Evolutionary conservation across 1,284 basidiomycete genomes (phyloP), one percentile per base, ranked within the genome.

Genomic region (Schizophyllum commune): DNA sequence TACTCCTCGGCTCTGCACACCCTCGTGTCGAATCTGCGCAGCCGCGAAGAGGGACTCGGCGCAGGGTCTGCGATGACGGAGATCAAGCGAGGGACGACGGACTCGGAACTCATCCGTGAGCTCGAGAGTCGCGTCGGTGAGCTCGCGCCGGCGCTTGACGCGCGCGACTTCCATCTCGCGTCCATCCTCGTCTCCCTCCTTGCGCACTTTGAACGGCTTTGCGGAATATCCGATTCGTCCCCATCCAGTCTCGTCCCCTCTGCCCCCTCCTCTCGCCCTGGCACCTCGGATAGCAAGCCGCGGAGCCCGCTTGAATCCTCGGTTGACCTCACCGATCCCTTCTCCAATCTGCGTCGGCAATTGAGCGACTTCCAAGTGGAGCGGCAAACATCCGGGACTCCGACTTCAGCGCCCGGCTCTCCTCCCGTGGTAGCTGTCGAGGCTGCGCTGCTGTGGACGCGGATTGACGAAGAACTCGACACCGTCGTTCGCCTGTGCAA

Each of bases 381-480:
- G 63, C 77, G 82, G 1, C 72, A 79, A 56, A n/a, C 52, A n/a
- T 54, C 52, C n/a, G 52, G n/a, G 6, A 19, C 52, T 8, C n/a
- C 52, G 7, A 71, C 76, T 19, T 72, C 74, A 3, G 75, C 75
- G 57, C 70, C 71, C 34, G 74, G 68, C 55, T 69, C 71, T 2
- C 74, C 83, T 5, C 83, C 86, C 1, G 76, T 81, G 1, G 72
- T 82, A n/a, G 79, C 74, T 1, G 83, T 87, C 4, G 85, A 91
- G 68, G 74, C 79, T 1, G 80, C 86, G 1, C 75, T 92, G 17
- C 75, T 93, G 1, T 94, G 91, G 91, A 76, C 80, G 4, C 77
- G 81, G 39, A 84, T 93, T 33, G 89, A 92, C 66, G 79, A 83
- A 60, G 82, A 91, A 60, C 81, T 93, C 1, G 91, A 92, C 64